These are phyloP conservation scores for Sporothrix humicola DNA, from an alignment of 2,329 filamentous ascomycete species.

Conservation along the genomic window DNA sequence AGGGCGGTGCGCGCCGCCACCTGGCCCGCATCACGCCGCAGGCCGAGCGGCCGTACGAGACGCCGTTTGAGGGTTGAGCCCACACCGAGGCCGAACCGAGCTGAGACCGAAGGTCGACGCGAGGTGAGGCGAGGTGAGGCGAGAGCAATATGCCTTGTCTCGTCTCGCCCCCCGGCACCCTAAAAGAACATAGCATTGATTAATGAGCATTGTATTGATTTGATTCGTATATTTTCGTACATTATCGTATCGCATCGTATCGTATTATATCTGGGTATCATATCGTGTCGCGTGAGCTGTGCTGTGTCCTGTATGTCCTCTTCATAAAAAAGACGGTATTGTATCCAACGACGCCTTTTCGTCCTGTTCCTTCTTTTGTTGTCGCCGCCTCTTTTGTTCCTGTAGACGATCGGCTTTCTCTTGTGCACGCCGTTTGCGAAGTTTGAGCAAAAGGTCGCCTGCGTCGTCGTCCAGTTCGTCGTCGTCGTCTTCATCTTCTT, in stretches of 20 bases:
- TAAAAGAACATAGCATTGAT: not conserved
- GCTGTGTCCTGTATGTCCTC: too few relatives aligned
- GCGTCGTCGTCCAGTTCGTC: not conserved
- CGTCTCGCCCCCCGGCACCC: too few relatives aligned
- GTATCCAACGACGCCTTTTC: slow-evolving; percentile 20
- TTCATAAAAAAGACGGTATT: slow-evolving; percentile 30
- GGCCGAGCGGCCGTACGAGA: slow-evolving; percentile 79
- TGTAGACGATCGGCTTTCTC: slow-evolving; percentile 29
- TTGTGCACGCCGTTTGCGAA: slow-evolving; percentile 32
- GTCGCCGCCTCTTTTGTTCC: not conserved
- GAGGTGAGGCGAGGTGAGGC: too few relatives aligned
- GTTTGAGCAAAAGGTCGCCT: slow-evolving; percentile 31
- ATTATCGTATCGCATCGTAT: not conserved
- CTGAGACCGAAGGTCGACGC: too few relatives aligned
- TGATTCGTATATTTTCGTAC: not conserved
- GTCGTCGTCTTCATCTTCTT: slow-evolving; percentile 27
- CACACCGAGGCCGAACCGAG: too few relatives aligned
- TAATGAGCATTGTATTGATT: slow-evolving; percentile 1
- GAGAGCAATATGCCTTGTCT: too few relatives aligned
- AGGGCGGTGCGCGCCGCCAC: slow-evolving; percentile 76
- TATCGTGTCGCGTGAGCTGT: too few relatives aligned
- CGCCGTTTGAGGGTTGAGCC: slow-evolving; percentile 53
- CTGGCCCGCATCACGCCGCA: slow-evolving; percentile 82
- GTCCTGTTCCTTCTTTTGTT: not conserved
- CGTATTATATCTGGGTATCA: not conserved